Percentiles rank a stretch among this genome's conserved stretches.
These are phyloP conservation scores for Scalesia atractyloides DNA, from an alignment of 129 eudicot species.

Conservation along the genomic window DNA sequence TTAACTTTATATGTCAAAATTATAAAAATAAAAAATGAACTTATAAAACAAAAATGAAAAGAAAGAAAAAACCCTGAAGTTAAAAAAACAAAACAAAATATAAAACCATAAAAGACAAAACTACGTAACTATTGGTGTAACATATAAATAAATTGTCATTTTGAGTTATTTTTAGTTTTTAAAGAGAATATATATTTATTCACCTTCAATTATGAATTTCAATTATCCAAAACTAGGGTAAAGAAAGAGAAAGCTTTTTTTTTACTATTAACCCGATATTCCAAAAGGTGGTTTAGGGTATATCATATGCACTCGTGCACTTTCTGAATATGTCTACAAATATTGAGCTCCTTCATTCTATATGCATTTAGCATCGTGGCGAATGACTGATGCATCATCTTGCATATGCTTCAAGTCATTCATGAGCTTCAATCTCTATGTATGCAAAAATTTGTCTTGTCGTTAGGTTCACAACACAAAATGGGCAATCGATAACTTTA, in stretches of 20 bases:
- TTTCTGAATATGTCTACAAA: neutral
- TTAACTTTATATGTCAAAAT: too few species aligned
- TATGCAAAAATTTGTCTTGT: constrained; percentile 23
- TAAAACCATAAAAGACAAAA: too few species aligned
- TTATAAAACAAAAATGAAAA: too few species aligned
- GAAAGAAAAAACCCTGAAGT: too few species aligned
- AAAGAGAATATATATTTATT: too few species aligned
- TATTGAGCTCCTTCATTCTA: neutral
- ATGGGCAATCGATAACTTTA: constrained; percentile 4
- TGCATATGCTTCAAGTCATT: constrained; percentile 27
- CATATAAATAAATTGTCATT: too few species aligned
- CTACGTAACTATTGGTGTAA: too few species aligned
- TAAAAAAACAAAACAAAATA: too few species aligned
- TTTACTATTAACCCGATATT: neutral
- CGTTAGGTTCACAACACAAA: constrained; percentile 13
- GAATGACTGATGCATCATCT: constrained; percentile 14
- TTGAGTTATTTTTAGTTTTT: too few species aligned
- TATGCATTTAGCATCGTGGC: constrained; percentile 8
- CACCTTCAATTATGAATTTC: too few species aligned
- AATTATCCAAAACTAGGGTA: neutral
- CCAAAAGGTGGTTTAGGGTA: neutral
- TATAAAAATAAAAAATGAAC: too few species aligned
- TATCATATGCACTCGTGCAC: neutral
- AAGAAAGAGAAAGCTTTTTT: neutral
- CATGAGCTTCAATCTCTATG: constrained; percentile 4